Evolutionary conservation across 345 rosid genomes (phyloP), one percentile per base, ranked within the genome.

Genomic region (Excoecaria agallocha): DNA sequence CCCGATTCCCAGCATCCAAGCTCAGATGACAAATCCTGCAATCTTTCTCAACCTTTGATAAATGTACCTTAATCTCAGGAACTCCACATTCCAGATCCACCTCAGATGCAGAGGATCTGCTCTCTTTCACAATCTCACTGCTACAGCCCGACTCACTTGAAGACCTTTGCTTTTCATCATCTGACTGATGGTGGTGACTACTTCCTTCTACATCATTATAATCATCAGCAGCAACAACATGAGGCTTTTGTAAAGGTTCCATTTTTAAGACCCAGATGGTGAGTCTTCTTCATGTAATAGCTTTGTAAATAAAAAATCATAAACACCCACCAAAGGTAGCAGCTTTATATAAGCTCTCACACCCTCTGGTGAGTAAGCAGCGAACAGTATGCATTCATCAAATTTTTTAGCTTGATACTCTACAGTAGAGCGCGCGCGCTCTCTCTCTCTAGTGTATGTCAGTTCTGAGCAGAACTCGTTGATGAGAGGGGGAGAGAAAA

Each of bases 261-360:
- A 91, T 91, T 77, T 74, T 74, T 22, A 61, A 66, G 74, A 85
- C 77, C 83, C 80, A 54, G 80, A 76, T 24, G 71, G 66, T 19
- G 75, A 83, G 78, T 82, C 89, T 84, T 90, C 91, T 84, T 90
- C 91, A 87, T 90, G 88, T 82, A 85, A 77, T 51, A 58, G 73
- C 48, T 76, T 50, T 38, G 50, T 12, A 20, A 66, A 60, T 69
- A 39, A 68, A 65, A 61, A 73, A 70, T 79, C 84, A 90, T 82
- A 80, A 85, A 86, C 81, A 83, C 66, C 70, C 56, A 12, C 71
- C 67, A 77, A 19, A 71, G 50, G 55, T 69, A 55, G 16, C 3
- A 38, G 17, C n/a, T 59, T 66, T 52, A 24, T 38, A 12, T 15
- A 24, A 66, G 41, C 61, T 50, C 35, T 50, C 61, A 46, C 11